These are phyloP conservation scores for Pseudocercospora vitis DNA, from an alignment of 2,329 filamentous ascomycete species.

Conservation along the genomic window DNA sequence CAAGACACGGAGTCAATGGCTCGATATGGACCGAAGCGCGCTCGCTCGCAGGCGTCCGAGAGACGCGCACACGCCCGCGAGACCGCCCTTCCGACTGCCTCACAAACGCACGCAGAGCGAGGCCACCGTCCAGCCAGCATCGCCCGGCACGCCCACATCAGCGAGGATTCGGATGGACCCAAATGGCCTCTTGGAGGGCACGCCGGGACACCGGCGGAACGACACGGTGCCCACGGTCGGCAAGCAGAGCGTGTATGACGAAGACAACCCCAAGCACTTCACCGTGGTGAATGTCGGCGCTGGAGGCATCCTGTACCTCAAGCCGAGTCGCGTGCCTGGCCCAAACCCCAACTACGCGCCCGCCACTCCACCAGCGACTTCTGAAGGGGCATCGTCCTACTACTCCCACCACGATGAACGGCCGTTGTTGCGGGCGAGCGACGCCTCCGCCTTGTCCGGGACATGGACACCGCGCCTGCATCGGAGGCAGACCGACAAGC, in stretches of 20 bases:
- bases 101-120: conserved; percentile 18
- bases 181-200: conserved; percentile 20
- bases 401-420: conserved; percentile 17
- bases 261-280: conserved; percentile 40
- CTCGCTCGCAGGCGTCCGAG: conserved; percentile 27
- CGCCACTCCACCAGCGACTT: conserved; percentile 33
- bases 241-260: conserved; percentile 28
- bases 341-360: conserved; percentile 28
- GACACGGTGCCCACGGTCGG: conserved; percentile 21
- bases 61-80: conserved; percentile 26
- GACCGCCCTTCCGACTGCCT: conserved; percentile 22
- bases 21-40: conserved; percentile 29
- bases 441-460: conserved; percentile 24
- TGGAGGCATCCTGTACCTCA: conserved; percentile 50
- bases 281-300: conserved; percentile 50
- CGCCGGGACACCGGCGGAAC: conserved; percentile 20
- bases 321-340: conserved; percentile 38
- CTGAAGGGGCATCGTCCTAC: conserved; percentile 24
- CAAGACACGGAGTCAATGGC: conserved; percentile 26
- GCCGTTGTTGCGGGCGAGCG: conserved; percentile 23
- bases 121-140: conserved; percentile 10
- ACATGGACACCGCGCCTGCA: conserved; percentile 30
- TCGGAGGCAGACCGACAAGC: conserved; percentile 12
- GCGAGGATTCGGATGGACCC: conserved; percentile 27
- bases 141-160: conserved; percentile 16